Evolutionary conservation across 163 green algal species (phyloP).

Genomic region (Chlorella variabilis): DNA sequence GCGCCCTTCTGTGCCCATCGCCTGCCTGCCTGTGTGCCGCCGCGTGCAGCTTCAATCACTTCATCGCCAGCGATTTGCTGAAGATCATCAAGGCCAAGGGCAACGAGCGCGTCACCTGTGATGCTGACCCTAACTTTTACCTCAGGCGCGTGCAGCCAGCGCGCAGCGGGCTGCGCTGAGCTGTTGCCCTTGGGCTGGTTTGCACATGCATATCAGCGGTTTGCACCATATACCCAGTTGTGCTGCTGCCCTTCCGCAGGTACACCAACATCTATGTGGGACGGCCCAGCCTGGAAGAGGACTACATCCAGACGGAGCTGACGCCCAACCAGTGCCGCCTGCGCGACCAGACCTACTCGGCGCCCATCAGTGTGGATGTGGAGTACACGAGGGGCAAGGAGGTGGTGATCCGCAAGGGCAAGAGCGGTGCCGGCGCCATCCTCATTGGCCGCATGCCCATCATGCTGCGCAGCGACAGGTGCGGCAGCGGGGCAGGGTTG

Average conservation of each 20-base stretch:
- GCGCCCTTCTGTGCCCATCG: no score
- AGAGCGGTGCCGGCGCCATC: slow-evolving; percentile 79
- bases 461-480: slow-evolving; percentile 95
- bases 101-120: slow-evolving; percentile 95
- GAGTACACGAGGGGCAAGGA: slow-evolving; percentile 96
- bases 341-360: slow-evolving; percentile 98
- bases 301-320: slow-evolving; percentile 87
- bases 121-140: slow-evolving; percentile 98
- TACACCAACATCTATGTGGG: slow-evolving; percentile 97
- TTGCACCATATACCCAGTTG: no score
- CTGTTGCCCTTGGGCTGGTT: neutral
- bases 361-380: slow-evolving; percentile 96
- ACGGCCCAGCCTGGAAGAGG: slow-evolving; percentile 88
- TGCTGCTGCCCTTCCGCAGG: slow-evolving; percentile 50
- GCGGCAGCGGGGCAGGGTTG: neutral
- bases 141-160: slow-evolving; percentile 71
- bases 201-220: neutral
- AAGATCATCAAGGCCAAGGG: slow-evolving; percentile 96
- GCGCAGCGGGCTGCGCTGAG: neutral
- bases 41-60: slow-evolving; percentile 99
- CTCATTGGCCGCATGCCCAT: slow-evolving; percentile 95
- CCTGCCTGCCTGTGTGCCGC: neutral
- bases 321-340: slow-evolving; percentile 97
- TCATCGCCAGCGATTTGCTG: slow-evolving; percentile 96
- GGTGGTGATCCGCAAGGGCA: slow-evolving; percentile 81